Conservation (phyloP, 768 basidiomycete genomes). For the Pleurotus tuoliensis region DNA sequence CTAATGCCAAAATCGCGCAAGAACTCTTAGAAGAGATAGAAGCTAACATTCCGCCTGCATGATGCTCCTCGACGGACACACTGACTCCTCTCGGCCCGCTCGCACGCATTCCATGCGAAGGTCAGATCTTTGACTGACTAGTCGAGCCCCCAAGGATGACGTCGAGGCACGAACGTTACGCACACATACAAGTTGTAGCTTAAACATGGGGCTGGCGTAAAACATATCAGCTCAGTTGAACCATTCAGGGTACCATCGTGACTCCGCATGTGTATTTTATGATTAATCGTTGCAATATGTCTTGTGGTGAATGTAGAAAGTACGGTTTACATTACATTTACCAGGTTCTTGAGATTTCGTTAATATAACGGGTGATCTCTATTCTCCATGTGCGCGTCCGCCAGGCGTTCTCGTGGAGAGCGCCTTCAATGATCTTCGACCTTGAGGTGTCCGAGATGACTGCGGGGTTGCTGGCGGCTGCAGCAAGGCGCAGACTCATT, state of each 20-base stretch:
- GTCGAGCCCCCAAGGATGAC: neutral
- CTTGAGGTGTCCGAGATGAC: neutral
- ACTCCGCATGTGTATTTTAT: conserved; percentile 5
- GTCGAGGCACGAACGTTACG: neutral
- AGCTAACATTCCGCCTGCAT: conserved; percentile 41
- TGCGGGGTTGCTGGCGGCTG: neutral
- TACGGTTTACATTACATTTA: neutral
- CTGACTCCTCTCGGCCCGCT: neutral
- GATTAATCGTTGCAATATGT: conserved; percentile 5
- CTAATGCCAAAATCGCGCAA: conserved; percentile 66
- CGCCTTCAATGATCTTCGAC: conserved; percentile 25
- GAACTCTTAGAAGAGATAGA: conserved; percentile 61
- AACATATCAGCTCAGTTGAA: neutral
- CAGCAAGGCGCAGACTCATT: conserved; percentile 29
- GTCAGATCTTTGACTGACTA: neutral
- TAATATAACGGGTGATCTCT: conserved; percentile 15
- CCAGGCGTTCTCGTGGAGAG: conserved; percentile 38
- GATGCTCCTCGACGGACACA: conserved; percentile 9
- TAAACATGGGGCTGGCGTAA: neutral
- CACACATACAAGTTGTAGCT: neutral
- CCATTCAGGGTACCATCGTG: neutral
- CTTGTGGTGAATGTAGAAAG: neutral
- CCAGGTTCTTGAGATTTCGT: neutral
- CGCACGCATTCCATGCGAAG: neutral
- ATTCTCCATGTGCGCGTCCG: conserved; percentile 21